Conservation (phyloP, 2,329 filamentous ascomycete species). For the Arthrobotrys conoides region DNA sequence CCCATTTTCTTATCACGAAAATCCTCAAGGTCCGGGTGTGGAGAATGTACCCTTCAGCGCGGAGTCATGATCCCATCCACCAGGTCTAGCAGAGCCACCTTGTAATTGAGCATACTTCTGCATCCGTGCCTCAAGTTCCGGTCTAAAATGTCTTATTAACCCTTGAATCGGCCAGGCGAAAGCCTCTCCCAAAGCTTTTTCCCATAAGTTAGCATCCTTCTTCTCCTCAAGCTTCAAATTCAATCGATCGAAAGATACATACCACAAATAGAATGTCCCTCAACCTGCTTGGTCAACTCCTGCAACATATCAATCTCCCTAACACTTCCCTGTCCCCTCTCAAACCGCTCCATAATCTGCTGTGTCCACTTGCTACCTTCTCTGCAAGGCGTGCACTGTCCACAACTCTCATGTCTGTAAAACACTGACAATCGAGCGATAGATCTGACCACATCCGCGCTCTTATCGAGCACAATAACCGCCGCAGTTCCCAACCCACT, state of each 20-base stretch:
- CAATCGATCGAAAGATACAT: constrained; percentile 66
- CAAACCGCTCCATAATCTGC: constrained; percentile 98
- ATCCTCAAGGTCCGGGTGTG: constrained; percentile 76
- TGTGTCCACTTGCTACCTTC: constrained; percentile 99
- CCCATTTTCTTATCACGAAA: not conserved
- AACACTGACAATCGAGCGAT: constrained; percentile 95
- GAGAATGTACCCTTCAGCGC: constrained; percentile 84
- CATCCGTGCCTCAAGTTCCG: constrained; percentile 93
- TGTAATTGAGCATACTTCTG: constrained; percentile 80
- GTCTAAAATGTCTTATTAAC: constrained; percentile 97
- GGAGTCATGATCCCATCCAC: constrained; percentile 86
- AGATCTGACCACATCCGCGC: constrained; percentile 92
- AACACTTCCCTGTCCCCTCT: constrained; percentile 87
- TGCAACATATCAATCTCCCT: constrained; percentile 99
- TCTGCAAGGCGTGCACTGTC: constrained; percentile 98
- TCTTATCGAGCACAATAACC: constrained; percentile 99
- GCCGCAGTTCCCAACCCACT: constrained; percentile 97
- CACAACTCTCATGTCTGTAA: constrained; percentile 98
- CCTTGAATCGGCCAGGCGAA: constrained; percentile 99
- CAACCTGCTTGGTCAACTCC: constrained; percentile 98
- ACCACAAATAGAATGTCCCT: constrained; percentile 98
- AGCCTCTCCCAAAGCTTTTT: constrained; percentile 86
- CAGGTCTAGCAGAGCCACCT: constrained; percentile 82
- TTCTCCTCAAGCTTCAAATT: not conserved
- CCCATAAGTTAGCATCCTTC: constrained; percentile 64